A percentile compares a stretch with the other conserved stretches of the same genome.
Conservation (phyloP, 495 filamentous ascomycete genomes). For the Xanthoparmelia taractica region DNA sequence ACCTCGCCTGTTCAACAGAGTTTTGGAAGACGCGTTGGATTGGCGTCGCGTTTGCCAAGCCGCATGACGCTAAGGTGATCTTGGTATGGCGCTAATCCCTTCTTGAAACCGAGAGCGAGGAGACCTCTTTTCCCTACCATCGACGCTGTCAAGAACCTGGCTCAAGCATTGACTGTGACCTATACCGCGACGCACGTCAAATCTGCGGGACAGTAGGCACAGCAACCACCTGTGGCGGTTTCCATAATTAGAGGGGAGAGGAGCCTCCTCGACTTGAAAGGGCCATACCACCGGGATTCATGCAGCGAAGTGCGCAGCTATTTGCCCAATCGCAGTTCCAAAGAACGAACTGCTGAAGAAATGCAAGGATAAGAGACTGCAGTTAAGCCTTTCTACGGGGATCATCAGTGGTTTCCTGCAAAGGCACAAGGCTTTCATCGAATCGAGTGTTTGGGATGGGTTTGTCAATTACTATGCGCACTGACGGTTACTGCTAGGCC, state of each 20-base stretch:
- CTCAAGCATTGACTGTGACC: too few relatives aligned
- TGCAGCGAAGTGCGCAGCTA: too few relatives aligned
- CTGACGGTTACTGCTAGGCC: background rate
- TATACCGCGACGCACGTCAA: too few relatives aligned
- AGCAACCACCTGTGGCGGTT: too few relatives aligned
- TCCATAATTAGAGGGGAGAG: background rate
- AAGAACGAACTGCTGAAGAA: background rate
- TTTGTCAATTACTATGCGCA: too few relatives aligned
- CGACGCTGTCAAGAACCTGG: too few relatives aligned
- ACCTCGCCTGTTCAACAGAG: background rate
- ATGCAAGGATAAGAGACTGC: background rate
- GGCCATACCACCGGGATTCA: too few relatives aligned
- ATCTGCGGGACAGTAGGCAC: too few relatives aligned
- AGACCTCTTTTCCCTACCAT: too few relatives aligned
- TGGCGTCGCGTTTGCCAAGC: background rate
- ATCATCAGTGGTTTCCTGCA: too few relatives aligned
- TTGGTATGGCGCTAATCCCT: background rate
- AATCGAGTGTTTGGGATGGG: background rate
- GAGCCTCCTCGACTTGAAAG: background rate
- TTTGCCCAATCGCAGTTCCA: too few relatives aligned
- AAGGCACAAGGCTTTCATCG: background rate
- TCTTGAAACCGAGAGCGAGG: background rate
- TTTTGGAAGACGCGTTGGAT: background rate
- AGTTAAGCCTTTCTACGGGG: background rate
- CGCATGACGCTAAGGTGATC: background rate